Evolutionary conservation across 345 rosid species (phyloP), one percentile per base, ranked within the genome.

Genomic region (Populus euphratica): DNA sequence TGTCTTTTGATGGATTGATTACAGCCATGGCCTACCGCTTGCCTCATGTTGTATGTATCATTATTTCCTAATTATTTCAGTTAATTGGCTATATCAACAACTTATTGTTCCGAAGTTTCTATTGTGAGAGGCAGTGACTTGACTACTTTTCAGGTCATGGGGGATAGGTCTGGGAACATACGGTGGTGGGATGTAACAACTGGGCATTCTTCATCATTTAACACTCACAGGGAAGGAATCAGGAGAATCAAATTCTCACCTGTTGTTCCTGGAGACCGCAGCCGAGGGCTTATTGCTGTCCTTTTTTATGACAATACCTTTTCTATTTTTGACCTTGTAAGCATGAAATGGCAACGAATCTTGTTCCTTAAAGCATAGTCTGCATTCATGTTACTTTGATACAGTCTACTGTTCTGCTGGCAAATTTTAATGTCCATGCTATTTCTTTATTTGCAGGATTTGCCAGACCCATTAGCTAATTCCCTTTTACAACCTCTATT

Each of bases 111-210:
- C 50, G 12, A 68, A 70, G 71, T 67, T 73, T 81, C 23, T 69
- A 62, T 67, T 73, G 49, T 72, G 70, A 39, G 77, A 72, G 79
- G 73, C 64, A 18, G 59, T 83, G 70, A 74, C 77, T 65, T 72
- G 75, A 76, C 74, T 72, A 76, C 80, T 71, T 78, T 81, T 79
- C 88, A 90, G 93, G 91, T 87, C 36, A 89, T 89, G 90, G 92
- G 92, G 70, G 92, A 89, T 79, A 86, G 94, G 79, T 92, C 96
- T 27, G 98, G 99, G 82, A 93, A 87, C 85, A 91, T 96, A 81
- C 83, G 99, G 84, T 96, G 99, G 99, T 96, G 99, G 99, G 99
- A 96, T 87, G 93, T 96, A 76, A 93, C 90, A 76, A 92, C 91
- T 81, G 99, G 99, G 63, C 93, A 91, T 73, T 96, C 99, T 78